Evolutionary conservation across 768 basidiomycete species (phyloP), one percentile per base, ranked within the genome.

Genomic region (Kwoniella mangroviensis): DNA sequence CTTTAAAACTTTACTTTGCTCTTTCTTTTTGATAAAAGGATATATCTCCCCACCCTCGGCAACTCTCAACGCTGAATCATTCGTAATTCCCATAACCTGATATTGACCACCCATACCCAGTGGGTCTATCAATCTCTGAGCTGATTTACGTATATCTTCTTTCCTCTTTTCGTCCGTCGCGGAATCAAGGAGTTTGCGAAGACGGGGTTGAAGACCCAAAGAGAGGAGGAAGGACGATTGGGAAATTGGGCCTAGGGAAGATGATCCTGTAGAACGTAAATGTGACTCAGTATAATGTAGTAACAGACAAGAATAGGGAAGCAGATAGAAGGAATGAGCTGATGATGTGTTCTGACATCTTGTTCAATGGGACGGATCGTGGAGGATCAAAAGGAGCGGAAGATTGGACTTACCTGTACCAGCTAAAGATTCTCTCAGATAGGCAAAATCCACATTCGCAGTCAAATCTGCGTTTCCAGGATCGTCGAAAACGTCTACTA

Each of bases 371-470:
- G 21, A 19, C 43, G 28, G 22, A 21, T 34, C 28, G 52, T 51
- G 17, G 12, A 41, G 2, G 6, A 13, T 7, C 49, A 57, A 58
- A 40, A 12, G 17, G 3, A 10, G 24, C 9, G 24, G n/a, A 21
- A 42, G n/a, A 21, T 13, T 12, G 22, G 22, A 81, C 87, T 28
- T 68, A 92, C 92, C 91, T 3, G 88, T 83, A 64, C 87, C 89
- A 1, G 82, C 80, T 71, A 94, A 85, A 0, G 92, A 89, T 84
- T 97, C 93, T 78, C 87, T 87, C 56, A 98, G 86, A 80, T 92
- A 92, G 0, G 89, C 88, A 83, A 98, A 98, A 84, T 99, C 95
- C 58, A 99, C 96, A 78, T 98, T 97, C n/a, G 91, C 90, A 0
- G 97, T 99, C 57, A 98, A 84, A 82, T 99, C 97, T 52, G 92